Conservation (phyloP, 2,329 filamentous ascomycete genomes). For the Penicillium crustosum region DNA sequence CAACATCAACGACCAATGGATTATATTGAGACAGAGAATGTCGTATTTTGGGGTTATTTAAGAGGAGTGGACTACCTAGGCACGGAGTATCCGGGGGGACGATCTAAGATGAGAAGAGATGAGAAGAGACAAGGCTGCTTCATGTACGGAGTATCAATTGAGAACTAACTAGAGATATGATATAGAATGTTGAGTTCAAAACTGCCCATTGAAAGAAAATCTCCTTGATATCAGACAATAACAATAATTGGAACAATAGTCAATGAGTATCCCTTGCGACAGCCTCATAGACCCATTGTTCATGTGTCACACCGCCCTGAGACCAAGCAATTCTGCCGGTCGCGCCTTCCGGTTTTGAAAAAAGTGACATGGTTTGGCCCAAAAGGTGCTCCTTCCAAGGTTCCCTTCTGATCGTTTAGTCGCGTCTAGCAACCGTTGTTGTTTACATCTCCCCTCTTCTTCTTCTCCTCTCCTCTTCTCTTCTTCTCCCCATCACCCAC, state of each 20-base stretch:
- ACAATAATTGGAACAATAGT: not conserved
- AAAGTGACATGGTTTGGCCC: slow-evolving; percentile 4
- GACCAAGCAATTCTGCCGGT: slow-evolving; percentile 4
- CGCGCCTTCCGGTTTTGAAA: slow-evolving; percentile 7
- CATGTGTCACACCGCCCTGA: not conserved
- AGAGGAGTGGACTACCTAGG: not conserved
- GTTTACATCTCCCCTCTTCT: slow-evolving; percentile 1
- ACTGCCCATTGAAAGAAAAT: not conserved
- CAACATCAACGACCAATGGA: not conserved
- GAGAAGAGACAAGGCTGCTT: not conserved
- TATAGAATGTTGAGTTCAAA: not conserved
- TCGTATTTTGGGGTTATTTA: not conserved
- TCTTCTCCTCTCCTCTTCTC: not conserved
- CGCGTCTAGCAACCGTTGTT: not conserved
- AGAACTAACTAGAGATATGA: not conserved
- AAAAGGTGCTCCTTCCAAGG: slow-evolving; percentile 7
- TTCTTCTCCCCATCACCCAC: not conserved
- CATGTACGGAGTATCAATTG: not conserved
- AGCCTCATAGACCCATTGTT: not conserved
- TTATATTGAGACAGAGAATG: not conserved
- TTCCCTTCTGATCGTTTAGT: not conserved
- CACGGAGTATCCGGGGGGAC: not conserved
- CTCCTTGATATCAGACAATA: not conserved
- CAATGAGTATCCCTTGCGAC: not conserved
- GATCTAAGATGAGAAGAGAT: not conserved